Conservation (phyloP, 306 rosid species). For the Pterocarpus macrocarpus region DNA sequence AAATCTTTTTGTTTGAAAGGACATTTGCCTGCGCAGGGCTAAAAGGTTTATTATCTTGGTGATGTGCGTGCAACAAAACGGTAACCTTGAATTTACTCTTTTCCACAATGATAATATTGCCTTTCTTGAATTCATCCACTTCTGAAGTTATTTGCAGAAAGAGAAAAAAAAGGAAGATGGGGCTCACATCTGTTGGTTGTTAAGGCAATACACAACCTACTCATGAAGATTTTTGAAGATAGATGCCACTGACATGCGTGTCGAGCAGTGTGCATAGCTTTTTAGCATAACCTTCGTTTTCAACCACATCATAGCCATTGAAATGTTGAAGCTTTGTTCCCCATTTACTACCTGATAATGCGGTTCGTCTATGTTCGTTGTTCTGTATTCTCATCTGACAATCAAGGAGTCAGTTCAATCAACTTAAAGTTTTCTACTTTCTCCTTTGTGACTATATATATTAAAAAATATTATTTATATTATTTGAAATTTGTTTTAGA, state of each 20-base stretch:
- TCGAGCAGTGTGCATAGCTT: background rate
- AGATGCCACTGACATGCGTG: background rate
- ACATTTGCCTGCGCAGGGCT: no score
- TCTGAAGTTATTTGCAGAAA: background rate
- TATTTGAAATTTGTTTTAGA: no score
- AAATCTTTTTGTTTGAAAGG: no score
- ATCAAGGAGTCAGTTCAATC: conserved; percentile 5
- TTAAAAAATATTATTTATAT: no score
- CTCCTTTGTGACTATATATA: no score
- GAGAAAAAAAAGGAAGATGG: background rate
- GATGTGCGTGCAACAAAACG: background rate
- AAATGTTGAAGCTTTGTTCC: background rate
- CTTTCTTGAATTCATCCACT: background rate
- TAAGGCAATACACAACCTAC: no score
- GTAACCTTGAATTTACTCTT: conserved; percentile 14
- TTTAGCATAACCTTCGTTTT: background rate
- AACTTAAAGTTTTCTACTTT: no score
- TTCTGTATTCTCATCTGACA: conserved; percentile 29
- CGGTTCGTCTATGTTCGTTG: background rate
- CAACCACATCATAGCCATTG: conserved; percentile 2
- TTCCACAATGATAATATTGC: background rate
- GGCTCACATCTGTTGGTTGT: no score
- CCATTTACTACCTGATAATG: no score
- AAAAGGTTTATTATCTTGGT: background rate
- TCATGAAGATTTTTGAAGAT: background rate